Evolutionary conservation across 2,329 filamentous ascomycete genomes (phyloP), one percentile per base, ranked within the genome.

Genomic region (Trichoderma gracile): DNA sequence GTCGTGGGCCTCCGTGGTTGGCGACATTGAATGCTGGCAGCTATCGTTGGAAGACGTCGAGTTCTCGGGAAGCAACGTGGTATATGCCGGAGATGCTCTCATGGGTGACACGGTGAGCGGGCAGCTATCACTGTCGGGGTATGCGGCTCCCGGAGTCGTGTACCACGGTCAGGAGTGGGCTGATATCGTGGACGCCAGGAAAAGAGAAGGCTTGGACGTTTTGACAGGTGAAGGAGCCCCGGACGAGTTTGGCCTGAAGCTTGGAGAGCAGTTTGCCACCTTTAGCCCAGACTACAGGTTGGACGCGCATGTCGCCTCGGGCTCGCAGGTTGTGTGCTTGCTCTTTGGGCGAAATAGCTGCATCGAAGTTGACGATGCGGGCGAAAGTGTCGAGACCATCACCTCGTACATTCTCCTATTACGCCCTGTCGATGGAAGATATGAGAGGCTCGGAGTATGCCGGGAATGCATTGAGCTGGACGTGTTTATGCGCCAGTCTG

Each of bases 1-100:
- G 63, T 67, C 67, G 21, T 67, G 67, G 67, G 67, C 67, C 9
- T 67, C 64, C 23, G 64, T 66, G 7, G 17, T 33, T 7, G 67
- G 67, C 30, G 40, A 30, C 12, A 23, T 65, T 3, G 23, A 62
- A 1, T 65, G 49, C 33, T 65, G 63, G 56, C 33, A 43, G 2
- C 27, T 25, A 7, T 54, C 46, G 23, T 15, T 50, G 7, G 65
- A 65, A 42, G 52, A 21, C 9, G 30, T 63, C 21, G 52, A 67
- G 33, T 65, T 65, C 38, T 30, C 53, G 21, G 65, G 53, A 14
- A 52, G 19, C 3, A 15, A 58, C 8, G 57, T 63, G 5, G 19
- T 40, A 7, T 65, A 64, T 17, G 17, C 38, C 4, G 63, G 63
- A 5, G 27, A 65, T 38, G 45, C 47, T 7, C 46, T 53, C 8